Percentiles rank a stretch among this genome's conserved stretches.
phyloP scores from a whole-genome alignment of 2,329 filamentous ascomycete genomes.

The Xylariaceae sp. region DNA sequence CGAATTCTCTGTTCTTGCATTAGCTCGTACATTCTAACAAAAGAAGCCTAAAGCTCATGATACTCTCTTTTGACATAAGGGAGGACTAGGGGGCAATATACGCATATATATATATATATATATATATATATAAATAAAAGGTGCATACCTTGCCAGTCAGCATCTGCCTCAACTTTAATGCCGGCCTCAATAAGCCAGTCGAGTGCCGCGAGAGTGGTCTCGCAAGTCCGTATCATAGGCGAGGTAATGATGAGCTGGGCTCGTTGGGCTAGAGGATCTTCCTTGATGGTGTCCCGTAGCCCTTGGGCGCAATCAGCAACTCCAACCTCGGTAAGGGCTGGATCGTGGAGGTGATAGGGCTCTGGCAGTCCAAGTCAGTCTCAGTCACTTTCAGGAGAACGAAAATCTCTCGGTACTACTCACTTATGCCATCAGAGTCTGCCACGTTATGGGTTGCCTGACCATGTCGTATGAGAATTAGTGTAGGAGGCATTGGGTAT shows the following conservation, averaged over 20 bases:
- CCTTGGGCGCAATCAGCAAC: slow-evolving; percentile 43
- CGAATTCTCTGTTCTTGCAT: slow-evolving; percentile 46
- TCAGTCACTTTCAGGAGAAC: background rate
- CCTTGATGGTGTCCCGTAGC: slow-evolving; percentile 42
- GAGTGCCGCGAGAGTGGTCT: slow-evolving; percentile 59
- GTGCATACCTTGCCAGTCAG: slow-evolving; percentile 61
- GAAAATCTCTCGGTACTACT: background rate
- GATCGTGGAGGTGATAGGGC: slow-evolving; percentile 49
- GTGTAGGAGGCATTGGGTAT: slow-evolving; percentile 47
- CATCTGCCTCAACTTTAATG: slow-evolving; percentile 54
- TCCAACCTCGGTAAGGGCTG: slow-evolving; percentile 49
- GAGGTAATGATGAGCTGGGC: slow-evolving; percentile 59
- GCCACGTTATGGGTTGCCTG: slow-evolving; percentile 61
- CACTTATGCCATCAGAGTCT: background rate
- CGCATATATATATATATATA: too few species aligned
- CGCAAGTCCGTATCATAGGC: slow-evolving; percentile 63
- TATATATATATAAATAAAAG: slow-evolving; percentile 22
- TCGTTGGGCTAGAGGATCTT: slow-evolving; percentile 38
- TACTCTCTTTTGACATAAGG: too few species aligned
- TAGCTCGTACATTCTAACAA: too few species aligned
- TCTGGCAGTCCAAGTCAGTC: slow-evolving; percentile 31
- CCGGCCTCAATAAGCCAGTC: slow-evolving; percentile 57
- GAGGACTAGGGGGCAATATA: too few species aligned
- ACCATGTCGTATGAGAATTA: slow-evolving; percentile 88
- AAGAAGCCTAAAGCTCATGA: too few species aligned